Evolutionary conservation across 1,139 yeast species (phyloP), one percentile per base, ranked within the genome.

Genomic region (Entelexis paramagnoliae): DNA sequence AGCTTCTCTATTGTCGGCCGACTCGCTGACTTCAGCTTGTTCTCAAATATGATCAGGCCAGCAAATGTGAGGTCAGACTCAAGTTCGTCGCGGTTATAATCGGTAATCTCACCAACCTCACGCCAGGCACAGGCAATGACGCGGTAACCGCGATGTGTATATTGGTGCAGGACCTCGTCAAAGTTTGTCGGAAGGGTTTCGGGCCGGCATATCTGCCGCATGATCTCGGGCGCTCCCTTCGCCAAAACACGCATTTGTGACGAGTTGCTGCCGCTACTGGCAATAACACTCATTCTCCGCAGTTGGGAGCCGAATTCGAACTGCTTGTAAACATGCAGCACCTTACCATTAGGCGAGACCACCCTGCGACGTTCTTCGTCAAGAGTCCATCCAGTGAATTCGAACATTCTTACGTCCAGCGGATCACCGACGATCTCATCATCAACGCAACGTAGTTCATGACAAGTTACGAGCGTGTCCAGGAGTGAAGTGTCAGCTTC

Each of bases 181-280:
- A 78, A 93, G 62, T 88, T 78, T 1, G 66, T 64, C 0, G 99
- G 98, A 43, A 93, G 67, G 0, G 89, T 71, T 20, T 76, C 78
- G 1, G 80, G 77, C 17, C 71, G 69, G 68, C 98, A 91, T 39
- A 91, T 79, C 29, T 80, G 83, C 35, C 75, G 72, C 76, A 91
- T 85, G n/a, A 89, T 86, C 66, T 91, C 99, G 0, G 99, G 99
- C 0, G 99, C 98, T 49, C 99, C 99, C 64, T 91, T 91, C 14
- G 93, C 84, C 64, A 78, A 83, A 0, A 85, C 78, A 55, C 68
- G 69, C 50, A 65, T 55, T 16, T 50, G 50, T 19, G 52, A 36
- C 57, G 52, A 61, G 14, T 46, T 7, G 14, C 9, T 16, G 5
- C 49, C 52, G 14, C 49, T 43, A 56, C 54, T 57, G 19, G 80